A percentile compares a stretch with the other conserved stretches of the same genome.
Conservation (phyloP, 2,329 filamentous ascomycete species). For the Grosmannia penicillata region DNA sequence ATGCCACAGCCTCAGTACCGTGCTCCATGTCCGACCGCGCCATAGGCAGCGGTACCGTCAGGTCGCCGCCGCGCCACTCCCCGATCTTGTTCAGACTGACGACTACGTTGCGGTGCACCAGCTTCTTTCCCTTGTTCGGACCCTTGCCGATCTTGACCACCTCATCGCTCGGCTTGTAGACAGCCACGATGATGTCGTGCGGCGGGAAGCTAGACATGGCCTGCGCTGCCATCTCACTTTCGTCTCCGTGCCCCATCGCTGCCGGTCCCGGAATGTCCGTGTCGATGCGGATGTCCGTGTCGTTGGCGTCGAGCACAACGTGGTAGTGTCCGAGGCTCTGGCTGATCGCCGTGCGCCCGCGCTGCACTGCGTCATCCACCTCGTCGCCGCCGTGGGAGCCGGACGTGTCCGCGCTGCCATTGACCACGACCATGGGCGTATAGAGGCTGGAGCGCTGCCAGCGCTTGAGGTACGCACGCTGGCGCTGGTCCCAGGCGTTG, state of each 20-base stretch:
- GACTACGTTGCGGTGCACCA: constrained; percentile 18
- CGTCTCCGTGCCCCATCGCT: neutral
- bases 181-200: constrained; percentile 5
- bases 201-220: neutral
- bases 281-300: constrained; percentile 13
- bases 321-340: constrained; percentile 9
- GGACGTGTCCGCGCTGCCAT: constrained; percentile 15
- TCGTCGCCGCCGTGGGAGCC: constrained; percentile 12
- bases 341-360: constrained; percentile 5
- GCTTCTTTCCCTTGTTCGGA: constrained; percentile 20
- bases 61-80: constrained; percentile 19
- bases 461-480: constrained; percentile 17
- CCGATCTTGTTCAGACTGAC: constrained; percentile 18
- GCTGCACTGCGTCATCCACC: constrained; percentile 10
- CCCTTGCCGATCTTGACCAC: constrained; percentile 18
- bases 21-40: constrained; percentile 8
- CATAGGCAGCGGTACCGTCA: constrained; percentile 13
- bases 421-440: constrained; percentile 18
- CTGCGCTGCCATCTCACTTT: neutral
- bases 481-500: constrained; percentile 17
- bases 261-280: constrained; percentile 5
- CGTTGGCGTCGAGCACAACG: constrained; percentile 14
- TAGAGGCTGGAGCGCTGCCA: constrained; percentile 18
- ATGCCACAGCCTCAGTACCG: constrained; percentile 5
- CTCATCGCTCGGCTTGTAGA: constrained; percentile 14